These are phyloP conservation scores for Pythium sukuiense DNA, from an alignment of 352 stramenopile genomes.

Conservation along the genomic window DNA sequence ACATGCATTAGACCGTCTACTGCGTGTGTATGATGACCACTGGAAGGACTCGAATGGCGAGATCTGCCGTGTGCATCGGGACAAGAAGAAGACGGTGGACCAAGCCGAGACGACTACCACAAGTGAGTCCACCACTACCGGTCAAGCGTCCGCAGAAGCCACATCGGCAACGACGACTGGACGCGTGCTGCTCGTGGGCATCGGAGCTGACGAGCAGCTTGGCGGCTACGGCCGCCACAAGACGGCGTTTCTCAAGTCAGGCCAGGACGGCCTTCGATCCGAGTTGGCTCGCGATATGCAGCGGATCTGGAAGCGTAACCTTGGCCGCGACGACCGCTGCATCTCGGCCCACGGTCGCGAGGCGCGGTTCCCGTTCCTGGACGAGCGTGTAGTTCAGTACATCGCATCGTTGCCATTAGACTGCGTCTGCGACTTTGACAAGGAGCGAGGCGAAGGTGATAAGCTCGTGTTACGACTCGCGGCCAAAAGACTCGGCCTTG, in stretches of 20 bases:
- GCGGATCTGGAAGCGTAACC: constrained; percentile 95
- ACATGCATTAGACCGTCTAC: constrained; percentile 19
- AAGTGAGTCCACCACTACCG: neutral
- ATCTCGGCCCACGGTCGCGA: constrained; percentile 92
- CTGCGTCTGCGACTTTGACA: constrained; percentile 77
- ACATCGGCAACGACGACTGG: constrained; percentile 43
- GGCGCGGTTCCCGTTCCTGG: constrained; percentile 94
- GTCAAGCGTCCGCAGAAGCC: neutral
- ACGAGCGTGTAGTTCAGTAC: constrained; percentile 89
- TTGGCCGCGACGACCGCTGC: constrained; percentile 95
- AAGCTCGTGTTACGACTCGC: constrained; percentile 91
- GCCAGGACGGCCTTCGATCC: constrained; percentile 50
- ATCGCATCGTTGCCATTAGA: constrained; percentile 66
- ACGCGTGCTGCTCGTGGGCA: constrained; percentile 88
- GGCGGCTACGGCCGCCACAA: constrained; percentile 94
- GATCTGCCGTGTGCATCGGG: constrained; percentile 39
- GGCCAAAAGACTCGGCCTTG: constrained; percentile 64
- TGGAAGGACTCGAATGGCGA: neutral
- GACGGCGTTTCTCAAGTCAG: constrained; percentile 72
- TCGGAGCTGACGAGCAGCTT: constrained; percentile 96
- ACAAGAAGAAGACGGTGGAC: constrained; percentile 7
- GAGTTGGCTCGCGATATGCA: constrained; percentile 90
- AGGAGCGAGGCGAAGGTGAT: constrained; percentile 84
- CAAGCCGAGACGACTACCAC: neutral
- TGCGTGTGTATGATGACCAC: constrained; percentile 8